Evolutionary conservation across 306 rosid genomes (phyloP).

Genomic region (Erythrophleum fordii): DNA sequence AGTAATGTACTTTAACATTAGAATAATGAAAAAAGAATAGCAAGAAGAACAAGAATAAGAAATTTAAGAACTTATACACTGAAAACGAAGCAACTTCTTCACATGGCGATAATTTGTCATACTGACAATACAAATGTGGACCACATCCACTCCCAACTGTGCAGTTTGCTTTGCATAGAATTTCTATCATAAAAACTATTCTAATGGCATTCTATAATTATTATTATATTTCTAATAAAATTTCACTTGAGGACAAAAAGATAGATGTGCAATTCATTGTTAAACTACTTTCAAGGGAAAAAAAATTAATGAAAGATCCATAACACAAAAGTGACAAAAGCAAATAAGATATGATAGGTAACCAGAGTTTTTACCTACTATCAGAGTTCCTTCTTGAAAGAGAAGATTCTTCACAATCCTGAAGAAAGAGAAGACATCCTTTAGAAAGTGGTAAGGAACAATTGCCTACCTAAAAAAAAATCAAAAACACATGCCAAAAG

Average conservation of each 20-base stretch:
- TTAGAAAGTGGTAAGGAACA: conserved; percentile 30
- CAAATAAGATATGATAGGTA: conserved; percentile 29
- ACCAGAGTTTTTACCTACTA: conserved; percentile 56
- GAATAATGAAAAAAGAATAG: conserved; percentile 2
- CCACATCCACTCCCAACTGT: not conserved
- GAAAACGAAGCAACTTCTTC: conserved; percentile 10
- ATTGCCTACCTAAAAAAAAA: conserved; percentile 7
- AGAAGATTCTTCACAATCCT: conserved; percentile 66
- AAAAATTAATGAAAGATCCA: not conserved
- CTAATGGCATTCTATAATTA: conserved; percentile 11
- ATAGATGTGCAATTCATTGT: conserved; percentile 3
- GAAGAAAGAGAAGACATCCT: conserved; percentile 40
- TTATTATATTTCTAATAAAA: conserved; percentile 22
- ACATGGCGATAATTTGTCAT: conserved; percentile 2
- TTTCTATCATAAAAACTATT: not conserved
- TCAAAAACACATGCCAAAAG: conserved; percentile 23
- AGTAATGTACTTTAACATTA: not conserved
- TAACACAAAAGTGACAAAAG: conserved; percentile 29
- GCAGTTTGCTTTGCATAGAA: not conserved
- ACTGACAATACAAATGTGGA: not conserved
- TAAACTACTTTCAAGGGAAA: conserved; percentile 1
- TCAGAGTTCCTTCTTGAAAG: conserved; percentile 52
- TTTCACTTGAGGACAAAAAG: conserved; percentile 12
- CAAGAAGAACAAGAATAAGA: conserved; percentile 1
- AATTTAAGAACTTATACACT: conserved; percentile 10